Evolutionary conservation across 305 asterid genomes (phyloP).

Genomic region (Rubia balearica): DNA sequence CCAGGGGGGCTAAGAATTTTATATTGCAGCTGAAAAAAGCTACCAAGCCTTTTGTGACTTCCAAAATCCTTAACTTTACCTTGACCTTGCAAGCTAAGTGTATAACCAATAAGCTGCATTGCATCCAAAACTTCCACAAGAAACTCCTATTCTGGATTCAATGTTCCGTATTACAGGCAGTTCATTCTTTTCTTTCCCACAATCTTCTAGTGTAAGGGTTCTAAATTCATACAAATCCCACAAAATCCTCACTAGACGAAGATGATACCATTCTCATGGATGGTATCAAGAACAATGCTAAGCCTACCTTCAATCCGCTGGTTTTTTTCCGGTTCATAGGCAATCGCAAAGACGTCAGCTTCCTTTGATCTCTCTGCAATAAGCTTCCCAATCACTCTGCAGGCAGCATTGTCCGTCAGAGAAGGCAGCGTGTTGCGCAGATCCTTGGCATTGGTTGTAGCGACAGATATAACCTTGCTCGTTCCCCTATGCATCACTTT

Average conservation of each 20-base stretch:
- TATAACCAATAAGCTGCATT: too few relatives aligned
- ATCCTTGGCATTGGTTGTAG: constrained; percentile 83
- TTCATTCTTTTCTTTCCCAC: neutral
- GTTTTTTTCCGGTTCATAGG: constrained; percentile 66
- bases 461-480: constrained; percentile 91
- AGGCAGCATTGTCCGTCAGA: constrained; percentile 67
- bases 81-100: too few relatives aligned
- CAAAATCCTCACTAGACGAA: constrained; percentile 32
- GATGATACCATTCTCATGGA: constrained; percentile 67
- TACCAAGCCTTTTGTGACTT: too few relatives aligned
- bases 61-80: too few relatives aligned
- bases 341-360: constrained; percentile 81
- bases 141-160: neutral
- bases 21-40: too few relatives aligned
- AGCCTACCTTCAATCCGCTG: constrained; percentile 80
- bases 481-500: constrained; percentile 94
- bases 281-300: constrained; percentile 74
- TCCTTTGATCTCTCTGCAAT: constrained; percentile 92
- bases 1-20: too few relatives aligned
- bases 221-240: neutral
- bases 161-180: neutral
- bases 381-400: constrained; percentile 64
- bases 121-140: neutral
- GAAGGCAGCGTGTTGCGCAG: constrained; percentile 81
- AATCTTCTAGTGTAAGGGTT: neutral